Base-by-base conservation (phyloP, 2,329 filamentous ascomycete species). In the Juglanconis juglandina region DNA sequence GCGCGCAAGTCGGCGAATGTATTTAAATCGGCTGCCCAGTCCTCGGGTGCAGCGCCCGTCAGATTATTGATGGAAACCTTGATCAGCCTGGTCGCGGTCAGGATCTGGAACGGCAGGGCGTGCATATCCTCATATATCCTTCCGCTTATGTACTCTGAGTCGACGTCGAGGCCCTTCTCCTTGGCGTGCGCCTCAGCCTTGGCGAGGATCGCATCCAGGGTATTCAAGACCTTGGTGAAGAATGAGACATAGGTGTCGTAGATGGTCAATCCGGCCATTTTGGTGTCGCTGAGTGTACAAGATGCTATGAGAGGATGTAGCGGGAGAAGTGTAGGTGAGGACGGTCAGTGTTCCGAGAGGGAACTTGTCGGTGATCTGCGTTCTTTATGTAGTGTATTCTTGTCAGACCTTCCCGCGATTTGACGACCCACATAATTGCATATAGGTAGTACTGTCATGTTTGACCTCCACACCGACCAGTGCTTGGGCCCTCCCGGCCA, bases 101-200 rank as follows among this genome's bases (percentile, higher is more conserved):
- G 68, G 13, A 77, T 65, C 59, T 77, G 74, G 66, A 73, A 73
- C 41, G 54, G 63, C 24, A 77, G 68, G 13, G 73, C 72, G 13
- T 66, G 63, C 71, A 76, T 76, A 67, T 76, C 75, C 2, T 69
- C 66, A 47, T 60, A 46, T 2, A 77, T 67, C 4, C 66, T 61
- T 30, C 68, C 65, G 13, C 58, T 33, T 52, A 67, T 64, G 53
- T 70, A 69, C 8, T 62, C 56, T 13, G 61, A 56, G 56, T 68
- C 65, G 24, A 64, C 53, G 46, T 68, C 65, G 42, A 67, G 39
- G 39, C 65, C 65, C 44, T 68, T 65, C 17, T 66, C 67, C 42
- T 71, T 67, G 53, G 70, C 67, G 48, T 73, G 63, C 39, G 65
- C 53, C 48, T 68, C 62, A 32, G 71, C 69, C 65, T 72, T 73